Evolutionary conservation across 192 early-diverging fungal genomes (phyloP), one percentile per base, ranked within the genome.

Genomic region (Mortierella antarctica): DNA sequence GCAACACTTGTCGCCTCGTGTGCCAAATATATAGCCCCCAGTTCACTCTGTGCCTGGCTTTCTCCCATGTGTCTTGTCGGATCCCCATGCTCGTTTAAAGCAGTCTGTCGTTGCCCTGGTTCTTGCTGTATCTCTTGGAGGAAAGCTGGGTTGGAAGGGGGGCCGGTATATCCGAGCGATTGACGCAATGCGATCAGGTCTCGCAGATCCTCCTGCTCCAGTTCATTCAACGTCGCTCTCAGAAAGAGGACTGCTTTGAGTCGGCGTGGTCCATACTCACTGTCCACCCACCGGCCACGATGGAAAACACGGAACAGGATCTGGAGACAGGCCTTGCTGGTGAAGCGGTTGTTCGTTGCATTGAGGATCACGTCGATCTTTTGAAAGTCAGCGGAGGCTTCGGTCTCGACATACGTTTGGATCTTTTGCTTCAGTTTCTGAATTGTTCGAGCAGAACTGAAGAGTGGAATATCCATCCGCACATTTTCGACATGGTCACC

Each of bases 311-410:
- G 57, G 21, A 67, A 79, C 23, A 71, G 31, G 21, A 71, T 21
- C 58, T 79, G 76, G n/a, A 79, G 76, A 62, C 76, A 79, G 12
- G 76, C 76, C 47, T 67, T 71, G 21, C 60, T 50, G 7, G 58
- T 79, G 46, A 63, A 71, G 41, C 71, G 76, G 39, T 61, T 79
- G 41, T 79, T 79, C 23, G 76, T 66, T 17, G 76, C 57, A 20
- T 71, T 71, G 15, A 79, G 58, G 39, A 79, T 67, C 7, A 79
- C 69, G 10, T 79, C 76, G 40, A 79, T 79, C 46, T 79, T 79
- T 11, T 48, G 45, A n/a, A 51, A 79, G 15, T 79, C 76, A 7
- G 56, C 13, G 7, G 17, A 14, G 5, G 63, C 76, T 31, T 79
- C 76, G 12, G 53, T 55, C 10, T 79, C 76, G 39, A 55, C 31